Conservation (phyloP, 805 yeast species). For the Saturnispora zaruensis region DNA sequence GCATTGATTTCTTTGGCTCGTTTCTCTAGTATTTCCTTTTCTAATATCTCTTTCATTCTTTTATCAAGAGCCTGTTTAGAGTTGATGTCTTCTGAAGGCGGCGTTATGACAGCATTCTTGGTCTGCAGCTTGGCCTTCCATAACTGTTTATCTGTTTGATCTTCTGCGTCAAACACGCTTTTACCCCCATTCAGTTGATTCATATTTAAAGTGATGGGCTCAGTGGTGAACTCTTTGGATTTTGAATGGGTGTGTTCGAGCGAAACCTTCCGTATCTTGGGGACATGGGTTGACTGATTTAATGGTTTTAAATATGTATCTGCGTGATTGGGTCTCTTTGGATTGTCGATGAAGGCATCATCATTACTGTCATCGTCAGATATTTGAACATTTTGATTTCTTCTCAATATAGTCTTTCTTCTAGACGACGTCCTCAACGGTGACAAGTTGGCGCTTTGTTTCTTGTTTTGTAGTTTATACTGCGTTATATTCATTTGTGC, state of each 20-base stretch:
- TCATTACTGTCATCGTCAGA: background rate
- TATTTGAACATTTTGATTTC: background rate
- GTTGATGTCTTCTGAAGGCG: background rate
- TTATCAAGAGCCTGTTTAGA: background rate
- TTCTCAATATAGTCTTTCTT: background rate
- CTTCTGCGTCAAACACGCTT: background rate
- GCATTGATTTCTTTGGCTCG: background rate
- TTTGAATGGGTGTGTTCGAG: background rate
- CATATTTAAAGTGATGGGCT: background rate
- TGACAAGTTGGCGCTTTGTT: background rate
- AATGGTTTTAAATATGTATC: background rate
- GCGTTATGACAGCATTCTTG: background rate
- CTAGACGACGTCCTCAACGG: background rate
- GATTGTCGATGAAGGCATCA: background rate
- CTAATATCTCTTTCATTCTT: background rate
- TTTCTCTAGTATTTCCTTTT: background rate
- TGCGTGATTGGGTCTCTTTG: background rate
- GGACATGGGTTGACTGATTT: background rate
- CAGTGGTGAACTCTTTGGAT: background rate
- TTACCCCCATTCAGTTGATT: background rate
- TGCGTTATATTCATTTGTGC: background rate
- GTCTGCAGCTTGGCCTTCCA: background rate
- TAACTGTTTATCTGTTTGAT: background rate
- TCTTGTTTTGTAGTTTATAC: background rate
- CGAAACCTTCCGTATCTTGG: background rate